These are phyloP conservation scores for Apiospora arundinis DNA, from an alignment of 2,329 filamentous ascomycete genomes.

Conservation along the genomic window DNA sequence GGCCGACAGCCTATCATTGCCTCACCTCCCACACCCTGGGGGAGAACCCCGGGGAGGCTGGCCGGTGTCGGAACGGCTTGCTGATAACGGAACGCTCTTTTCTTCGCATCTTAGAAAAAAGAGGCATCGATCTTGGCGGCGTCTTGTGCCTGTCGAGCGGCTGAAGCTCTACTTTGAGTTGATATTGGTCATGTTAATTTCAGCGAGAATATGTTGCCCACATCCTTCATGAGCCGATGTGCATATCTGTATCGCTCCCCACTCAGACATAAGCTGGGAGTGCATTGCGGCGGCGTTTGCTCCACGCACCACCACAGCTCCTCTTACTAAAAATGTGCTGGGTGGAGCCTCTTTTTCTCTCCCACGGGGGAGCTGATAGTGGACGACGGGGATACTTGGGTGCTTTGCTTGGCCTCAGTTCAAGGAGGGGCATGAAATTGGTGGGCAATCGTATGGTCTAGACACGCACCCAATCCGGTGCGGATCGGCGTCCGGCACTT, in stretches of 20 bases:
- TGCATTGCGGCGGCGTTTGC: background rate
- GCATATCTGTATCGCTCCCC: background rate
- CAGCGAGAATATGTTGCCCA: background rate
- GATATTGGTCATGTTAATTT: slow-evolving; percentile 1
- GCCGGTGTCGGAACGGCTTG: slow-evolving; percentile 4
- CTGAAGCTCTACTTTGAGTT: background rate
- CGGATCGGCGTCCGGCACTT: slow-evolving; percentile 18
- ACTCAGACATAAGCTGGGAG: background rate
- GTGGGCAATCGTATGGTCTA: slow-evolving; percentile 1
- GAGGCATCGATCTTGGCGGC: background rate
- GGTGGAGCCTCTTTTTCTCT: background rate
- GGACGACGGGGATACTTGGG: background rate
- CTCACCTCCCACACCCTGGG: background rate
- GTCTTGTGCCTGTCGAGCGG: background rate
- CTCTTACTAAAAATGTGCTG: background rate
- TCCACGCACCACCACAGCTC: background rate
- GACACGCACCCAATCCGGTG: slow-evolving; percentile 11
- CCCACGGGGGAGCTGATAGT: slow-evolving; percentile 7
- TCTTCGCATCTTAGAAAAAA: background rate
- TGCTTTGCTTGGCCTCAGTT: background rate
- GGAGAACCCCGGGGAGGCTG: background rate
- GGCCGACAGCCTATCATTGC: background rate
- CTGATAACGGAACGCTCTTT: background rate
- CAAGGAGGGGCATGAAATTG: background rate
- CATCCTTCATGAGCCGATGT: background rate